These are phyloP conservation scores for Suhomyces prunicola DNA, from an alignment of 805 yeast genomes.

Conservation along the genomic window DNA sequence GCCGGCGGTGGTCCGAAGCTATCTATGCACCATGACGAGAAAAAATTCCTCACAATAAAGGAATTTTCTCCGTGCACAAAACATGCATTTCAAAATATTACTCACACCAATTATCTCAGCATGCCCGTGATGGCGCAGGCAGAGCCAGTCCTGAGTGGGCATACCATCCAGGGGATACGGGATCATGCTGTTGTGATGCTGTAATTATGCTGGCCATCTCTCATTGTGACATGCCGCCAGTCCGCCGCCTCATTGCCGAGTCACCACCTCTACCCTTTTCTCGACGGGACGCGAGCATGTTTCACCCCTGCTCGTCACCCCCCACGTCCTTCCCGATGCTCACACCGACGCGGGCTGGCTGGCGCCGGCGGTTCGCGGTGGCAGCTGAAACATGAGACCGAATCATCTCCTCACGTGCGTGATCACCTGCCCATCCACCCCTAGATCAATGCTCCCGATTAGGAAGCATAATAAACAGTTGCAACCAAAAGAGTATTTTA, in stretches of 20 bases:
- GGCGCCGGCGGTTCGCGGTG: neutral
- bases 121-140: neutral
- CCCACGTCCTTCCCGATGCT: neutral
- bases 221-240: neutral
- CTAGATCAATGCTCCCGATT: neutral
- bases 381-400: neutral
- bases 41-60: neutral
- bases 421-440: neutral
- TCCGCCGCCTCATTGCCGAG: too few relatives aligned
- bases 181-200: neutral
- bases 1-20: neutral
- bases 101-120: neutral
- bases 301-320: too few relatives aligned
- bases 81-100: neutral
- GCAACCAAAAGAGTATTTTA: constrained; percentile 3
- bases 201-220: neutral
- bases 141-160: neutral
- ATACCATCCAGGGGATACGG: neutral
- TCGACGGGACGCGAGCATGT: too few relatives aligned
- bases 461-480: constrained; percentile 1
- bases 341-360: neutral
- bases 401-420: neutral
- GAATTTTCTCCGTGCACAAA: neutral
- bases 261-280: too few relatives aligned
- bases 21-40: neutral